phyloP scores from a whole-genome alignment of 73 alveolate genomes.

The Blepharisma japonicum region DNA sequence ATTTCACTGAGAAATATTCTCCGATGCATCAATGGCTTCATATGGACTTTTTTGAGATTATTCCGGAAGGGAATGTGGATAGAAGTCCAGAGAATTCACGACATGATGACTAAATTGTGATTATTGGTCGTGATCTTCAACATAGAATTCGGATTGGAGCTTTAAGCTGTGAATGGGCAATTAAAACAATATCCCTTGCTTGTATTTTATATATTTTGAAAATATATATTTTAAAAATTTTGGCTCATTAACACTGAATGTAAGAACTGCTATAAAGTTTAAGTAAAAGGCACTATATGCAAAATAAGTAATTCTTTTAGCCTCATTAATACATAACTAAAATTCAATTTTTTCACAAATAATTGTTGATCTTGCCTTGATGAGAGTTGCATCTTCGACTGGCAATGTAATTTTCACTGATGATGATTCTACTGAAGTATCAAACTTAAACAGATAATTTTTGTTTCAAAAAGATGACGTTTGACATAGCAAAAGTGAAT shows the following conservation, averaged over 20 bases:
- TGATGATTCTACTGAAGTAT: slow-evolving; percentile 95
- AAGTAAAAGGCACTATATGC: slow-evolving; percentile 46
- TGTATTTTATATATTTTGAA: too few relatives aligned
- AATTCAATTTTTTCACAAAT: too few relatives aligned
- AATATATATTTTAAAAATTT: too few relatives aligned
- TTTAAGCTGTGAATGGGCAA: slow-evolving; percentile 95
- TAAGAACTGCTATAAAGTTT: slow-evolving; percentile 52
- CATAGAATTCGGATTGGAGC: slow-evolving; percentile 95
- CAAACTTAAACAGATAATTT: slow-evolving; percentile 91
- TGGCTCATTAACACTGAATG: too few relatives aligned
- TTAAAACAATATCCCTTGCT: too few relatives aligned
- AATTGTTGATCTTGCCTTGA: slow-evolving; percentile 87
- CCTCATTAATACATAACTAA: slow-evolving; percentile 76
- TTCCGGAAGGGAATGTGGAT: slow-evolving; percentile 7
- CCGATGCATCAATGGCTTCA: slow-evolving; percentile 97
- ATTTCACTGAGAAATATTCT: slow-evolving; percentile 96
- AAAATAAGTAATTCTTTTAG: slow-evolving; percentile 47
- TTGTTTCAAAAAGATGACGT: slow-evolving; percentile 86
- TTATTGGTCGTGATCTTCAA: slow-evolving; percentile 89
- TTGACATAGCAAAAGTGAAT: slow-evolving; percentile 86
- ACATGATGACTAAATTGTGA: slow-evolving; percentile 81
- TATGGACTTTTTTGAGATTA: slow-evolving; percentile 74
- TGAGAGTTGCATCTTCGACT: slow-evolving; percentile 89
- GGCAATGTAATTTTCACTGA: slow-evolving; percentile 94
- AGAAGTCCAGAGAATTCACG: neutral